Conservation (phyloP, 768 basidiomycete genomes). For the Pleurotus tuoliensis region DNA sequence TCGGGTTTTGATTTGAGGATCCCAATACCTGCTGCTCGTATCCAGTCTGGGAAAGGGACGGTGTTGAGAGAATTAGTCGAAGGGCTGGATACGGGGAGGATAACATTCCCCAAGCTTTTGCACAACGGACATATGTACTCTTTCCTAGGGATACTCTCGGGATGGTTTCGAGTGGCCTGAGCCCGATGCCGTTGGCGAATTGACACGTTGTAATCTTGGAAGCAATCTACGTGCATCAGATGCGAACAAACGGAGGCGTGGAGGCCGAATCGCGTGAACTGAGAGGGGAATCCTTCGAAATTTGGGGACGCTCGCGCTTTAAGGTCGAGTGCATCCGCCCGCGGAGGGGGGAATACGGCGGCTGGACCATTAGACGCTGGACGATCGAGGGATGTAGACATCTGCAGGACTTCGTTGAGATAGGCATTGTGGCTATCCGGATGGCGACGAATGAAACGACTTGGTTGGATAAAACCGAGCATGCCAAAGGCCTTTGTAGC, state of each 20-base stretch:
- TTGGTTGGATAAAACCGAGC: constrained; percentile 85
- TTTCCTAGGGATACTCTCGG: constrained; percentile 88
- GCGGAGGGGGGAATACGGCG: constrained; percentile 43
- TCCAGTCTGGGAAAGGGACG: constrained; percentile 82
- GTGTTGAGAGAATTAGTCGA: constrained; percentile 46
- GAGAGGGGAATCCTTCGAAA: constrained; percentile 72
- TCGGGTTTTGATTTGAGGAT: constrained; percentile 84
- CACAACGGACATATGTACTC: constrained; percentile 97
- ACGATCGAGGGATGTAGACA: constrained; percentile 66
- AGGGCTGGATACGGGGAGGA: constrained; percentile 73
- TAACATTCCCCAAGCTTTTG: constrained; percentile 93
- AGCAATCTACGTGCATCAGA: constrained; percentile 96
- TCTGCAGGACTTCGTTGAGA: constrained; percentile 69
- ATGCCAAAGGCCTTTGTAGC: constrained; percentile 72
- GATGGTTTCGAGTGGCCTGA: constrained; percentile 90
- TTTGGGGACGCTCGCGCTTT: constrained; percentile 38
- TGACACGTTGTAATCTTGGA: constrained; percentile 83
- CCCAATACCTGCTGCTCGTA: constrained; percentile 83
- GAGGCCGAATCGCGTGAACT: constrained; percentile 79
- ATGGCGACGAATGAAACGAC: constrained; percentile 75
- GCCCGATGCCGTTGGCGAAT: constrained; percentile 83
- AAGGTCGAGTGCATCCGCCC: constrained; percentile 45
- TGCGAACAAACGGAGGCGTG: constrained; percentile 90
- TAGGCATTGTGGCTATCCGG: constrained; percentile 62
- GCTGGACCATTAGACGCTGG: constrained; percentile 19